phyloP scores from a whole-genome alignment of 73 alveolate genomes.

The Symbiodinium pilosum region DNA sequence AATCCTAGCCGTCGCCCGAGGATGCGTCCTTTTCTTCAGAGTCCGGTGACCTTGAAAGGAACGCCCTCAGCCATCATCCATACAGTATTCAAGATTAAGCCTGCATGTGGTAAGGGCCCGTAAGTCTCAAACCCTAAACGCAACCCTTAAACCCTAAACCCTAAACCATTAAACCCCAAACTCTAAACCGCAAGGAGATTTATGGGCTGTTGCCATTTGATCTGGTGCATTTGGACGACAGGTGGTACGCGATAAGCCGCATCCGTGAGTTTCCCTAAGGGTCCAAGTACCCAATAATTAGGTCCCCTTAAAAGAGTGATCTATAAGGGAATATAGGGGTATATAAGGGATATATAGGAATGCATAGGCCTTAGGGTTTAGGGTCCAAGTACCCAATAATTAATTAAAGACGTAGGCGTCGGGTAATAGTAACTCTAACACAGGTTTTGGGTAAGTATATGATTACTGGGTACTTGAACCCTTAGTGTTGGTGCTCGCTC shows the following conservation, averaged over 20 bases:
- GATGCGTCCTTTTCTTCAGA: neutral
- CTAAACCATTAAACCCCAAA: too few relatives aligned
- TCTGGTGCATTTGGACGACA: neutral
- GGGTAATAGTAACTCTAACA: too few relatives aligned
- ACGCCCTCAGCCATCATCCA: neutral
- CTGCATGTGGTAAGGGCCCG: neutral
- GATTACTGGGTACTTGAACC: too few relatives aligned
- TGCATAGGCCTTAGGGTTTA: neutral
- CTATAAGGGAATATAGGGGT: neutral
- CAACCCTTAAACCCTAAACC: too few relatives aligned
- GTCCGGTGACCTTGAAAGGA: neutral
- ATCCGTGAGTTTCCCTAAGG: neutral
- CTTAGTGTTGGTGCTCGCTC: too few relatives aligned
- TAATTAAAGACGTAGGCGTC: too few relatives aligned
- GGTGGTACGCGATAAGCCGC: neutral
- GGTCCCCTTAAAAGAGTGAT: neutral
- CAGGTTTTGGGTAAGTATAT: too few relatives aligned
- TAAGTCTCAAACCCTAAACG: too few relatives aligned
- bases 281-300: neutral
- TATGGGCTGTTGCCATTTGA: neutral
- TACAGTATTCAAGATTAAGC: neutral
- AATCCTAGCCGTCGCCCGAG: neutral
- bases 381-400: too few relatives aligned
- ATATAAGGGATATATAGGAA: neutral
- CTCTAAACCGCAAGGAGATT: neutral